Conservation (phyloP, 495 filamentous ascomycete genomes). For the Penicillium cosmopolitanum region DNA sequence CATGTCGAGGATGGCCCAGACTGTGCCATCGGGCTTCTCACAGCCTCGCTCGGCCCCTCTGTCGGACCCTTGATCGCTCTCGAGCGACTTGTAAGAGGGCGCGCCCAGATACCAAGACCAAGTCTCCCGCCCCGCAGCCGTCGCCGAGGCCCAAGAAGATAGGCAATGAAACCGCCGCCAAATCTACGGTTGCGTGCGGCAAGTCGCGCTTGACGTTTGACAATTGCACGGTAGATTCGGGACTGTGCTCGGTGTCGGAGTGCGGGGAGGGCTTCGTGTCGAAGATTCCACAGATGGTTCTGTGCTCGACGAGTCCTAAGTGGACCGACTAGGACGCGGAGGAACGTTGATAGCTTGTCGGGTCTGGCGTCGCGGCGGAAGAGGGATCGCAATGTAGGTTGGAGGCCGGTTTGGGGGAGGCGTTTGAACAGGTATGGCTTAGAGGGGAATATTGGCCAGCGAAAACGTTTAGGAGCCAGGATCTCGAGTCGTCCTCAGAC, state of each 20-base stretch:
- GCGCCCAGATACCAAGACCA: background rate
- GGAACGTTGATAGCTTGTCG: constrained; percentile 30
- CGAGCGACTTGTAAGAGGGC: constrained; percentile 10
- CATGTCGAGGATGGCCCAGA: constrained; percentile 39
- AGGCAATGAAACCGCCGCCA: constrained; percentile 51
- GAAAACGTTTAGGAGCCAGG: constrained; percentile 49
- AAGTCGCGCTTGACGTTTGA: constrained; percentile 62
- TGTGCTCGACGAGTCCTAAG: constrained; percentile 61
- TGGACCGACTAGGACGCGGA: constrained; percentile 59
- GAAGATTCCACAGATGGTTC: constrained; percentile 65
- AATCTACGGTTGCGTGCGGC: constrained; percentile 35
- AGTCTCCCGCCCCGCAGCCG: constrained; percentile 38
- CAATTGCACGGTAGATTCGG: constrained; percentile 72
- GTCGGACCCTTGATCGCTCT: constrained; percentile 20
- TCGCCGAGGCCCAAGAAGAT: constrained; percentile 51
- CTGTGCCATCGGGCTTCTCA: constrained; percentile 42
- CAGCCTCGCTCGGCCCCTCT: constrained; percentile 34
- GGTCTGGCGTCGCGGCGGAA: constrained; percentile 24
- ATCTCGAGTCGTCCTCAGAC: constrained; percentile 18
- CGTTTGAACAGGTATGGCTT: constrained; percentile 25
- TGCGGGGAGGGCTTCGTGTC: constrained; percentile 71
- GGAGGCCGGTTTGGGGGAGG: constrained; percentile 19
- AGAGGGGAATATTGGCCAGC: constrained; percentile 32
- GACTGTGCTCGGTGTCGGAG: constrained; percentile 72
- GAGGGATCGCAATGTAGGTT: constrained; percentile 20